Evolutionary conservation across 2,329 filamentous ascomycete species (phyloP), one percentile per base, ranked within the genome.

Genomic region (Chrysoporthe austroafricana): DNA sequence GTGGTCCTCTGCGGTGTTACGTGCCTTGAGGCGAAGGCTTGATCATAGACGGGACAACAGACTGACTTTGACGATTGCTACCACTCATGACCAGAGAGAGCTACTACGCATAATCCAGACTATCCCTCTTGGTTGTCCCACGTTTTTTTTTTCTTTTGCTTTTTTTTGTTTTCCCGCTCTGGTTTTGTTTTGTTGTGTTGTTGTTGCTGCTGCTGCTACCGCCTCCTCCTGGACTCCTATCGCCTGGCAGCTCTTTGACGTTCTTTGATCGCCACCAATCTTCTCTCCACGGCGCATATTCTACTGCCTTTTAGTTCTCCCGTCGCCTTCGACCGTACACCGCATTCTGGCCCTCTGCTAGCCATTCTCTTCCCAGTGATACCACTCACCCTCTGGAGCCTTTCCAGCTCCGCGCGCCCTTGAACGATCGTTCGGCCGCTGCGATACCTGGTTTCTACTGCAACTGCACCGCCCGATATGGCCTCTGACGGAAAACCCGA

Each of bases 381-480:
- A 57, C 48, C 42, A 57, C 48, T 32, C 57, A 50, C 32, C 42
- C 43, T 36, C 48, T 56, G 61, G 52, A 43, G 32, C 64, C 67
- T 34, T 66, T 65, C 34, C 60, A 50, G 59, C 52, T 56, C 74
- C 74, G 74, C 70, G 73, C 61, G 18, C 9, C 43, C 42, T 26
- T 16, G 34, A 42, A 42, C 57, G 21, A 2, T 26, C n/a, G 18
- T 44, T 44, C 4, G n/a, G n/a, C 43, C 42, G 26, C 59, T 65
- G 26, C 66, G 5, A 11, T 61, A 48, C 36, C 32, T 21, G 14
- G 4, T 34, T 56, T n/a, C 34, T 44, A 67, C 36, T 36, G 16
- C 52, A 52, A 26, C 34, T 2, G 7, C 39, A 52, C 8, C 44
- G 42, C 21, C 32, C 57, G 67, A 54, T 58, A 79, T 79, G 77